Base-by-base conservation (phyloP, 2,329 filamentous ascomycete genomes). In the Diplodia mutila region DNA sequence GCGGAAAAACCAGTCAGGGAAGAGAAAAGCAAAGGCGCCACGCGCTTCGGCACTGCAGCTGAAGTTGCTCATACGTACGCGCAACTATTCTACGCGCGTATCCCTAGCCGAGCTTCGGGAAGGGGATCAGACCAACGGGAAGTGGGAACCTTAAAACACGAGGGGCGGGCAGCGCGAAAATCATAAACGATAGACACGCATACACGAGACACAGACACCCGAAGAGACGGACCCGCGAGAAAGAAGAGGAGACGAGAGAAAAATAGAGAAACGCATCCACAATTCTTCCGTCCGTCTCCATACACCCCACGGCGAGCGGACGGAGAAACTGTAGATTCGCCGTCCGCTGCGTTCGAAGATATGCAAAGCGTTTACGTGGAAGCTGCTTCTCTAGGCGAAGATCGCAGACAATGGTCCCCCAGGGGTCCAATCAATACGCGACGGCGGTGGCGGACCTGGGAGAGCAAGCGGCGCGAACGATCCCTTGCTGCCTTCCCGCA, bases 291-390 rank as follows among this genome's bases (percentile, higher is more conserved):
- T 61, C 34, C 57, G n/a, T 23, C 14, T 48, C 55, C 8, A 6
- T 21, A 21, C 25, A 21, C 16, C 18, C n/a, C 42, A 21, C 42
- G n/a, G 18, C 7, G n/a, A 46, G n/a, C 42, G 42, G 39, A 48
- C 25, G 39, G 29, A 14, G 23, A 49, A 32, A 32, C 23, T n/a
- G 8, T 27, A 21, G 16, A n/a, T 46, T 46, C 37, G 29, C 57
- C 57, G 57, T 61, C 57, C 39, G 57, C 57, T 61, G 37, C 57
- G 57, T 61, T 61, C 57, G 57, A 61, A 48, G 39, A 48, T 61
- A 25, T 55, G 53, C 53, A 39, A 55, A n/a, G 32, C 16, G 53
- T 37, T 34, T 55, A n/a, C 25, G 18, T 27, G 16, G 16, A 27
- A 18, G 25, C 27, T 51, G 12, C 16, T 34, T 29, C 27, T 18